A percentile compares a stretch with the other conserved stretches of the same genome.
Conservation (phyloP, 768 basidiomycete species). For the Dioszegia hungarica region DNA sequence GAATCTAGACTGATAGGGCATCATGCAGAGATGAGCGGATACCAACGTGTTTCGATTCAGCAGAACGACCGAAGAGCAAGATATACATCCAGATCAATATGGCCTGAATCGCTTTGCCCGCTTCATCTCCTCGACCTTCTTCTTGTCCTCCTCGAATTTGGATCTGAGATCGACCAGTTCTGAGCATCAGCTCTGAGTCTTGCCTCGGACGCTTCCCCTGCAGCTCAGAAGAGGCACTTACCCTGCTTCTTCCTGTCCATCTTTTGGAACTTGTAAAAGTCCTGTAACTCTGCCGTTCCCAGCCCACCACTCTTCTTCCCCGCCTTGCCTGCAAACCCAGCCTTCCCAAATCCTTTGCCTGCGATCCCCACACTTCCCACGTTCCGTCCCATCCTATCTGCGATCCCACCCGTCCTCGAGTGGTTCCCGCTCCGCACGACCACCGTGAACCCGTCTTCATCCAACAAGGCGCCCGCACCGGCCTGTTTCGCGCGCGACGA, state of each 20-base stretch:
- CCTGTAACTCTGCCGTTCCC: conserved; percentile 49
- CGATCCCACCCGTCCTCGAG: conserved; percentile 80
- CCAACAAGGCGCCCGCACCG: conserved; percentile 79
- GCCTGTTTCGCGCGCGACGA: conserved; percentile 27
- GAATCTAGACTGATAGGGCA: conserved; percentile 22
- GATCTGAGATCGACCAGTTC: conserved; percentile 62
- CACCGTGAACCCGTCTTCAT: conserved; percentile 91
- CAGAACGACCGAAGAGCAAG: background rate
- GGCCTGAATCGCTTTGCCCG: conserved; percentile 78
- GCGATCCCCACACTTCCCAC: conserved; percentile 70
- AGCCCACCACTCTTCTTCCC: conserved; percentile 64
- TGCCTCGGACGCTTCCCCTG: background rate
- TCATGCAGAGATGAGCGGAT: background rate
- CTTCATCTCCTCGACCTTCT: conserved; percentile 73
- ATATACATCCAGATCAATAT: too few relatives aligned
- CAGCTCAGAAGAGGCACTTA: conserved; percentile 49
- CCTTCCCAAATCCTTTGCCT: conserved; percentile 57
- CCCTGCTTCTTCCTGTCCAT: conserved; percentile 83
- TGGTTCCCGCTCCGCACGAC: conserved; percentile 89
- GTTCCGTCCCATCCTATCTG: conserved; percentile 54
- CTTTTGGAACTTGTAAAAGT: conserved; percentile 86
- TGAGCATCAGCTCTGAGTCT: conserved; percentile 28
- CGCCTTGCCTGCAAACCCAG: conserved; percentile 32
- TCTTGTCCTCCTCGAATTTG: conserved; percentile 85
- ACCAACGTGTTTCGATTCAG: too few relatives aligned